phyloP scores from a whole-genome alignment of 768 basidiomycete species.

The Lactarius evosmus region DNA sequence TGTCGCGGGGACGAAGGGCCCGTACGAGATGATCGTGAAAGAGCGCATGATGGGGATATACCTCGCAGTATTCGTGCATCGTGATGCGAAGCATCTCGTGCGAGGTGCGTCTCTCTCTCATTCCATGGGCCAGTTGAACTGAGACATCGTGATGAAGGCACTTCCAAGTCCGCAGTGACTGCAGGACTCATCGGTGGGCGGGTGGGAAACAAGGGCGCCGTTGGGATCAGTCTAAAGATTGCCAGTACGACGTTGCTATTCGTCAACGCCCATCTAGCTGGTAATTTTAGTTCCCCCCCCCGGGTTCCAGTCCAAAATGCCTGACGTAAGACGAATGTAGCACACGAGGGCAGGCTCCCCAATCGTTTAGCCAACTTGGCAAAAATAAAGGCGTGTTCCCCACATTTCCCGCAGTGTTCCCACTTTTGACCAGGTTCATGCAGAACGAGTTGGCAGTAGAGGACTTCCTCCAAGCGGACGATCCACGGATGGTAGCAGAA shows the following conservation, averaged over 20 bases:
- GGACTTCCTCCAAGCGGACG: constrained; percentile 62
- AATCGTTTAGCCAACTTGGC: constrained; percentile 81
- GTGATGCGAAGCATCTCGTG: constrained; percentile 62
- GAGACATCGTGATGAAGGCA: constrained; percentile 42
- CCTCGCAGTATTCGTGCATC: constrained; percentile 70
- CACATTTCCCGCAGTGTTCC: neutral
- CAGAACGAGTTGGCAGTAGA: constrained; percentile 77
- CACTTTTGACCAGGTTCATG: neutral
- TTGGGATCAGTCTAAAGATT: constrained; percentile 85
- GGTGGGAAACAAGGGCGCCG: constrained; percentile 90
- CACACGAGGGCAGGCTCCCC: constrained; percentile 71
- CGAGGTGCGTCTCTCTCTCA: constrained; percentile 43
- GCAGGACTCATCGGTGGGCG: constrained; percentile 88
- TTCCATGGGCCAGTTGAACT: constrained; percentile 1
- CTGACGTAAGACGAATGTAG: constrained; percentile 36
- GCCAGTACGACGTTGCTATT: constrained; percentile 83
- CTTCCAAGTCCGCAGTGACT: constrained; percentile 79
- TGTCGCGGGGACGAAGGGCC: constrained; percentile 53
- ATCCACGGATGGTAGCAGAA: constrained; percentile 67
- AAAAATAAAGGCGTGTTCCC: constrained; percentile 73
- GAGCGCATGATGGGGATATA: constrained; percentile 92
- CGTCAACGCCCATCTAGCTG: constrained; percentile 88
- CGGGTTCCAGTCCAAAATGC: neutral
- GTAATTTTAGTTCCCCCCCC: constrained; percentile 37
- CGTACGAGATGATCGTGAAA: constrained; percentile 82